A percentile compares a stretch with the other conserved stretches of the same genome.
phyloP scores from a whole-genome alignment of 2,329 filamentous ascomycete genomes.

The Aureobasidium sp. region DNA sequence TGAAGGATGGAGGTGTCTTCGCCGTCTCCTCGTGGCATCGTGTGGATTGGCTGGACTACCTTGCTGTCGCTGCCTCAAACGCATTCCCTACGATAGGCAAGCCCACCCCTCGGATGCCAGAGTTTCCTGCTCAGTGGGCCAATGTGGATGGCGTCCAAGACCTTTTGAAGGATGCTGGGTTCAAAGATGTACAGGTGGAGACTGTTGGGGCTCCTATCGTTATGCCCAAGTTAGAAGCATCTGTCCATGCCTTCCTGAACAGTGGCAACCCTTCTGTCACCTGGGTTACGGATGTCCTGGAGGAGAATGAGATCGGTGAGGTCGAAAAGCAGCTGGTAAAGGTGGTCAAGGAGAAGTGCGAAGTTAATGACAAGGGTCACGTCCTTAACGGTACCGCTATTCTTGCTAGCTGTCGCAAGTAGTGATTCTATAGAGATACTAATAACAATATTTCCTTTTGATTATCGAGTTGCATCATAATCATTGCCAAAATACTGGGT shows the following conservation, averaged over 20 bases:
- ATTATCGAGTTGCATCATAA: background rate
- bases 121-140: slow-evolving; percentile 24
- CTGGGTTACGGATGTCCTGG: background rate
- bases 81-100: slow-evolving; percentile 19
- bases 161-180: slow-evolving; percentile 25
- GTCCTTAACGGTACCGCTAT: background rate
- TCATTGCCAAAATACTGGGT: background rate
- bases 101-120: slow-evolving; percentile 6
- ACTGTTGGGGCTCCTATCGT: slow-evolving; percentile 16
- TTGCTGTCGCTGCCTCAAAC: slow-evolving; percentile 18
- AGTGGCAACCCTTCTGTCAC: slow-evolving; percentile 5
- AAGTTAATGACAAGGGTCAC: background rate
- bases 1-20: slow-evolving; percentile 22
- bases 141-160: slow-evolving; percentile 17
- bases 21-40: slow-evolving; percentile 24
- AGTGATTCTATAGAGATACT: background rate
- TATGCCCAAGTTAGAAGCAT: background rate
- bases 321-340: background rate
- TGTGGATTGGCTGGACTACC: slow-evolving; percentile 25
- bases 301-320: background rate
- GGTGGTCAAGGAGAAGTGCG: background rate
- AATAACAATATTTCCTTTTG: background rate
- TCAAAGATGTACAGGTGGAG: slow-evolving; percentile 22
- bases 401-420: background rate
- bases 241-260: background rate